phyloP scores from a whole-genome alignment of 2,329 filamentous ascomycete species.

The Botrytis byssoidea region DNA sequence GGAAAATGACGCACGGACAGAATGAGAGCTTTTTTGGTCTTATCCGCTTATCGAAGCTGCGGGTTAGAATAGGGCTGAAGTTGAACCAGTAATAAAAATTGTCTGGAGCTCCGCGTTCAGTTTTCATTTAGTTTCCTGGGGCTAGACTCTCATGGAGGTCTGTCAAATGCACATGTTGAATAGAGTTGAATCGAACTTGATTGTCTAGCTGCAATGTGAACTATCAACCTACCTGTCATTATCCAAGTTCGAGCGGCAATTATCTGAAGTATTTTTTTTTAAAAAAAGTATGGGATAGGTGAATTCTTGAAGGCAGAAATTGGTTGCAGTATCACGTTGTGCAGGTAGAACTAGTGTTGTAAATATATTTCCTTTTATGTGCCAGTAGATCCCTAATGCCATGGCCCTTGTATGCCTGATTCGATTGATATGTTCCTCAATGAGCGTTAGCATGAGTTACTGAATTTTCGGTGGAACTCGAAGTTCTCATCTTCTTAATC shows the following conservation, averaged over 20 bases:
- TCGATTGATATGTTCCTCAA: conserved; percentile 37
- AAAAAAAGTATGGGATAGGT: background rate
- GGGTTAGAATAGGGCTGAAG: conserved; percentile 6
- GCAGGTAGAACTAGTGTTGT: conserved; percentile 7
- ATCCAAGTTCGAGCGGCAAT: background rate
- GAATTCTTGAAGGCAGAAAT: background rate
- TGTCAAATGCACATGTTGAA: background rate
- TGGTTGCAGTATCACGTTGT: background rate
- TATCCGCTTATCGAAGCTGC: conserved; percentile 19
- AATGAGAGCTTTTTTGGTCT: conserved; percentile 6
- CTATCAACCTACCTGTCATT: background rate
- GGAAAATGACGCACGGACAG: conserved; percentile 5
- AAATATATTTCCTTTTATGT: conserved; percentile 14
- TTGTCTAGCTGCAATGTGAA: background rate
- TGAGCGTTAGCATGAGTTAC: conserved; percentile 49
- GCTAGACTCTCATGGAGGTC: background rate
- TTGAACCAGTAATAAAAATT: background rate
- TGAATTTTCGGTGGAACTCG: conserved; percentile 41
- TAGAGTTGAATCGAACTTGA: background rate
- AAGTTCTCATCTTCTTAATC: conserved; percentile 56
- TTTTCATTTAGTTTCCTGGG: background rate
- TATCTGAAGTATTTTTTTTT: background rate
- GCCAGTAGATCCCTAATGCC: background rate
- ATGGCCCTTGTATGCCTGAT: conserved; percentile 2
- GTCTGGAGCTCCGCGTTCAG: background rate